phyloP scores from a whole-genome alignment of 331 rosid species.

The Malus hybrid region DNA sequence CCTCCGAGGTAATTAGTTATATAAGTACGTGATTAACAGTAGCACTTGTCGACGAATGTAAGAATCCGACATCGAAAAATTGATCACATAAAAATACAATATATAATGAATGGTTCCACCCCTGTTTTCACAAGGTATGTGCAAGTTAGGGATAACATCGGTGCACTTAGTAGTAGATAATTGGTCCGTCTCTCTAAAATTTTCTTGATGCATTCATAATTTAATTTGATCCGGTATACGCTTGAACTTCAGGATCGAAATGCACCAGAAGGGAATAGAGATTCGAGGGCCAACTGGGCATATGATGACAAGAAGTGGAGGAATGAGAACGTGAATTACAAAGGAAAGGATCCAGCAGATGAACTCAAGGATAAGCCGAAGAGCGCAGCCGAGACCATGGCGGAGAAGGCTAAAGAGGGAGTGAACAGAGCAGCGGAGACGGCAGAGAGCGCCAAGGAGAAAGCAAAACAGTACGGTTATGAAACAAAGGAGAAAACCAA shows the following conservation, averaged over 20 bases:
- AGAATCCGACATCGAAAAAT: too few species aligned
- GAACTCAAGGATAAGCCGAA: background rate
- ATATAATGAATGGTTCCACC: too few species aligned
- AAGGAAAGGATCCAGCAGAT: background rate
- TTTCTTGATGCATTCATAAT: background rate
- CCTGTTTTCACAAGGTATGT: too few species aligned
- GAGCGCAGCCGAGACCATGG: background rate
- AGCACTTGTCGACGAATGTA: too few species aligned
- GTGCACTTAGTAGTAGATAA: too few species aligned
- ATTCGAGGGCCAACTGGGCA: constrained; percentile 14
- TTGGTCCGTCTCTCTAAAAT: too few species aligned
- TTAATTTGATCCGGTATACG: background rate
- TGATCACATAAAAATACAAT: too few species aligned
- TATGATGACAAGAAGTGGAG: constrained; percentile 11
- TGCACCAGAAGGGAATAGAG: constrained; percentile 25
- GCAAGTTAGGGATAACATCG: too few species aligned
- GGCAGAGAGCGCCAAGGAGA: constrained; percentile 27
- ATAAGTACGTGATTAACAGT: too few species aligned
- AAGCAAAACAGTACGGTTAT: constrained; percentile 8
- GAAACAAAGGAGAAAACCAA: constrained; percentile 10
- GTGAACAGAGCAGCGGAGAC: constrained; percentile 16
- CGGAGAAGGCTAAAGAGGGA: constrained; percentile 23
- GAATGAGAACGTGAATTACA: background rate
- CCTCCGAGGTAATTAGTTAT: constrained; percentile 28
- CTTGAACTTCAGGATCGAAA: constrained; percentile 32